phyloP scores from a whole-genome alignment of 2,329 filamentous ascomycete genomes.

The Aspergillus hiratsukae region DNA sequence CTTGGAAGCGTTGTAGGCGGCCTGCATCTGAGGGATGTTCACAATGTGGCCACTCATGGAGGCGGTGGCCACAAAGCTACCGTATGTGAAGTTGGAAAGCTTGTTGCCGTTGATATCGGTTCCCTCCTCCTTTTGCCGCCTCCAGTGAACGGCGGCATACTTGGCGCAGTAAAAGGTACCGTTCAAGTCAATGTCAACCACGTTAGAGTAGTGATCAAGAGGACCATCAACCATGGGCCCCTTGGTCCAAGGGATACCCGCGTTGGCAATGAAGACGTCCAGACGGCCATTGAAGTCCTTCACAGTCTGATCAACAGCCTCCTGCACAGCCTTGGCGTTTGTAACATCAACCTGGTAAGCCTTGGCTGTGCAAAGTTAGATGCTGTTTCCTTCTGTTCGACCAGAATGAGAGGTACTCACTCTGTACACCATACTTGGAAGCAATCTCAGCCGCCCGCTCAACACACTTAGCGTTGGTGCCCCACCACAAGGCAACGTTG shows the following conservation, averaged over 20 bases:
- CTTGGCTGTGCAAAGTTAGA: constrained; percentile 32
- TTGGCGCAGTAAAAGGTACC: constrained; percentile 74
- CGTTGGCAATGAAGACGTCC: constrained; percentile 76
- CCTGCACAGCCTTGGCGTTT: constrained; percentile 38
- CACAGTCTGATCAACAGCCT: constrained; percentile 40
- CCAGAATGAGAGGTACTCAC: constrained; percentile 31
- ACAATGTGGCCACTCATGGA: constrained; percentile 75
- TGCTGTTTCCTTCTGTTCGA: not conserved
- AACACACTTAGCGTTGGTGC: constrained; percentile 62
- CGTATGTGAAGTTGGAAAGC: constrained; percentile 57
- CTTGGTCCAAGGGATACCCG: constrained; percentile 69
- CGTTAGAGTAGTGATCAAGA: constrained; percentile 60
- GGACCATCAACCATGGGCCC: constrained; percentile 63
- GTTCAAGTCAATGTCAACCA: constrained; percentile 68
- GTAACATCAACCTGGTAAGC: constrained; percentile 49
- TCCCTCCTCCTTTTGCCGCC: constrained; percentile 64
- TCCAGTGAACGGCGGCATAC: constrained; percentile 65
- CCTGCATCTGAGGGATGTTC: constrained; percentile 71
- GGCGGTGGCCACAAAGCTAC: constrained; percentile 73
- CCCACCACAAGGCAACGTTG: constrained; percentile 70
- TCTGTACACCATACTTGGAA: constrained; percentile 61
- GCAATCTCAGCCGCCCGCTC: constrained; percentile 60
- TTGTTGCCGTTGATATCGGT: constrained; percentile 59
- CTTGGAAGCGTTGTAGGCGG: constrained; percentile 70
- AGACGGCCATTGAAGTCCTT: constrained; percentile 69